Percentiles rank a stretch among this genome's conserved stretches.
Evolutionary conservation across 345 rosid genomes (phyloP).

Genomic region (Salix caprea): DNA sequence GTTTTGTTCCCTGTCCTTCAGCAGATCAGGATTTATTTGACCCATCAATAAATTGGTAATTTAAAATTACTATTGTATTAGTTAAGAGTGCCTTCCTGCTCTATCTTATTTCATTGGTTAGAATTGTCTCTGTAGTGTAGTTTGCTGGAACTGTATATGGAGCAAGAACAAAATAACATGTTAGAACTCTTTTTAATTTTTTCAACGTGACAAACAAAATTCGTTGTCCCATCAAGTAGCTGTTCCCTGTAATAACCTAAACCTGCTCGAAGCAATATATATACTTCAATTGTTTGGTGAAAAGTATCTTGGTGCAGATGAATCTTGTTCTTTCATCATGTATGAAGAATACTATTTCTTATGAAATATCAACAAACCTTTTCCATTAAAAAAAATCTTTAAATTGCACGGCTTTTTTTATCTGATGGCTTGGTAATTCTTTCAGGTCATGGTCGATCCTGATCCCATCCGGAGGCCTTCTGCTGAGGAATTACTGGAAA

Average conservation of each 20-base stretch:
- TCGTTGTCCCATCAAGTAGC: not conserved
- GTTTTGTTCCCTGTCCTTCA: not conserved
- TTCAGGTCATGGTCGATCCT: constrained; percentile 78
- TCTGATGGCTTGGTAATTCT: constrained; percentile 19
- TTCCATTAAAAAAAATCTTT: not conserved
- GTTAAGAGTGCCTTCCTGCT: not conserved
- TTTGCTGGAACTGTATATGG: not conserved
- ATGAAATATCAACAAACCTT: not conserved
- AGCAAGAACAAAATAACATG: not conserved
- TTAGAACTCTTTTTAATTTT: not conserved
- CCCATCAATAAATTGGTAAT: not conserved
- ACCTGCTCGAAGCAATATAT: not conserved
- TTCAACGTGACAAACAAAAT: not conserved
- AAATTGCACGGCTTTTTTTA: constrained; percentile 1
- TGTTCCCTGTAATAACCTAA: not conserved
- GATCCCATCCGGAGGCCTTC: constrained; percentile 72
- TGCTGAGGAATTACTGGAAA: constrained; percentile 56
- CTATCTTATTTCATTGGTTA: not conserved
- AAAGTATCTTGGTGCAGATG: not conserved
- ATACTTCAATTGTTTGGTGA: not conserved
- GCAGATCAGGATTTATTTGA: not conserved
- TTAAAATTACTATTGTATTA: not conserved
- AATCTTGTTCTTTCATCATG: not conserved
- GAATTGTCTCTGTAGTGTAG: not conserved
- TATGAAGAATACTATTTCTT: not conserved